Conservation (phyloP, 495 filamentous ascomycete genomes). For the Hyaloscypha hepaticicola region DNA sequence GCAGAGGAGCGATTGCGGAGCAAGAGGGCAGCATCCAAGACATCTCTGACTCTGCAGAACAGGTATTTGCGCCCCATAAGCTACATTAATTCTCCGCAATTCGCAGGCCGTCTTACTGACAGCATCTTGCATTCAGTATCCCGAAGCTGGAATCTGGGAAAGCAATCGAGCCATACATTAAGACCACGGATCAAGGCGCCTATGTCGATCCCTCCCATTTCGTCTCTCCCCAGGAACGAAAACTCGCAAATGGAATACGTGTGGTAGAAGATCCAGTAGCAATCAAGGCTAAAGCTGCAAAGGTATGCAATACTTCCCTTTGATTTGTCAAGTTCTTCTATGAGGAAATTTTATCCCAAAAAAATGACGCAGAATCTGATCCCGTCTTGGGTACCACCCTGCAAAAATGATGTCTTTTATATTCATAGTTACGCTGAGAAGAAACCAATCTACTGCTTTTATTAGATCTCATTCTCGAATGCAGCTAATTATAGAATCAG, state of each 20-base stretch:
- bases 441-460: slow-evolving; percentile 13
- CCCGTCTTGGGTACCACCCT: slow-evolving; percentile 76
- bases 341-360: slow-evolving; percentile 69
- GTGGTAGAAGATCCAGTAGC: slow-evolving; percentile 45
- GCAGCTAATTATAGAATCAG: slow-evolving; percentile 32
- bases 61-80: slow-evolving; percentile 14
- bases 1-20: slow-evolving; percentile 58
- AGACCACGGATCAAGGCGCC: slow-evolving; percentile 43
- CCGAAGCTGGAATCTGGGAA: slow-evolving; percentile 20
- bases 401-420: slow-evolving; percentile 59
- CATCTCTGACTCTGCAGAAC: slow-evolving; percentile 6
- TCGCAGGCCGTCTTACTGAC: slow-evolving; percentile 10
- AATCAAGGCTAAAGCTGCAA: slow-evolving; percentile 38
- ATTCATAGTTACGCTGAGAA: slow-evolving; percentile 99
- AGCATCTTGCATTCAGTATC: slow-evolving; percentile 12
- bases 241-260: slow-evolving; percentile 43
- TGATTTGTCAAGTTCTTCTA: slow-evolving; percentile 36
- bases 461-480: slow-evolving; percentile 31
- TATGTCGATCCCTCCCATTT: slow-evolving; percentile 48
- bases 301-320: slow-evolving; percentile 43
- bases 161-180: slow-evolving; percentile 46
- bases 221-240: slow-evolving; percentile 41
- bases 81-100: background rate
- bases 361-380: slow-evolving; percentile 61
- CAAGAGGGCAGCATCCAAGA: slow-evolving; percentile 10